Base-by-base conservation (phyloP, 1,284 basidiomycete genomes). In the Somion occarium region DNA sequence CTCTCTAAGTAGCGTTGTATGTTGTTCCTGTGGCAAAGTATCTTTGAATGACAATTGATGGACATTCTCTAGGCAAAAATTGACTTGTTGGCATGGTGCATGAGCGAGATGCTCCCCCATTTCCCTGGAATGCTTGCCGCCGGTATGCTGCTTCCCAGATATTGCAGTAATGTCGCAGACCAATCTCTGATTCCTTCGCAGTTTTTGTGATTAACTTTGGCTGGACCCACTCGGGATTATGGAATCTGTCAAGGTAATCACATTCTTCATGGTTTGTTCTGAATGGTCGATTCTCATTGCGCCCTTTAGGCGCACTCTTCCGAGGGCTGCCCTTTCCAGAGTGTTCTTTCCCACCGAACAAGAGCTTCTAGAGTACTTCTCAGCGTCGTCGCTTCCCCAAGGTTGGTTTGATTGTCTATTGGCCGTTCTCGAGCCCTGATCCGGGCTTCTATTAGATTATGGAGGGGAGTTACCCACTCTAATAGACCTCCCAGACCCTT, bases 181-280 rank as follows among this genome's bases (percentile, higher is more conserved):
- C 22, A 22, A 43, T 43, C 42, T 22, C 42, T 43, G 42, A 23
- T 24, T 43, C 38, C 44, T 30, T 30, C 50, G 50, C 65, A 80
- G 87, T 87, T 24, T 88, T 89, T 61, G 70, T 93, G 46, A 71
- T 92, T 34, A 91, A 93, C 67, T 90, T 87, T 62, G 85, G 86
- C 7, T 94, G 91, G 91, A 69, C 84, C 15, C 86, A 93, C 66
- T 77, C 82, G 1, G 83, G 88, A 15, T 71, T 90, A 55, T 94
- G 91, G 90, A 80, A 69, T 37, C 64, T 93, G 44, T 73, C 82
- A 54, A 92, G 85, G 82, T 85, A 59, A 50, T 70, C 26, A 5
- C 12, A 49, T 49, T 39, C 25, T n/a, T 46, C 49, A 30, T 42
- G 37, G 23, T 4, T 24, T 26, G 26, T 20, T 25, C 41, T 44